phyloP scores from a whole-genome alignment of 2,329 filamentous ascomycete genomes.

The Coniella lustricola region DNA sequence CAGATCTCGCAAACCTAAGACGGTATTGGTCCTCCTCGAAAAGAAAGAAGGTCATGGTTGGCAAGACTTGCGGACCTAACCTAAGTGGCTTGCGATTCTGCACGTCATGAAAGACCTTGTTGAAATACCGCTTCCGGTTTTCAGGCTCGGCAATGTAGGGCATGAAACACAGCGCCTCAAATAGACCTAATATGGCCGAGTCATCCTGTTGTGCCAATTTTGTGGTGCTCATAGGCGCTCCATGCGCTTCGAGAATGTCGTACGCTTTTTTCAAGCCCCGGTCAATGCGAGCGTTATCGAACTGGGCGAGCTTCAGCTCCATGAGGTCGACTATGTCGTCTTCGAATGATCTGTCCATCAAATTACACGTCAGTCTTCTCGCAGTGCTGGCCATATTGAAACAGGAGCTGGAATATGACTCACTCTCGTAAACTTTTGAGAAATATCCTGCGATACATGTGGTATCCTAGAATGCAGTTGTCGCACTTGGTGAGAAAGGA shows the following conservation, averaged over 20 bases:
- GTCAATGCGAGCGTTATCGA: slow-evolving; percentile 28
- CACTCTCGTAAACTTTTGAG: slow-evolving; percentile 57
- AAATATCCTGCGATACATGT: slow-evolving; percentile 58
- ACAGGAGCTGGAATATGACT: slow-evolving; percentile 18
- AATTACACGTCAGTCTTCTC: background rate
- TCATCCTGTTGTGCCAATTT: slow-evolving; percentile 42
- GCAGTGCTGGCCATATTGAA: background rate
- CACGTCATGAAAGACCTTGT: slow-evolving; percentile 74
- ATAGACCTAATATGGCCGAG: slow-evolving; percentile 69
- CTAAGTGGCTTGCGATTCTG: slow-evolving; percentile 74
- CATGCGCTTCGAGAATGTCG: slow-evolving; percentile 34
- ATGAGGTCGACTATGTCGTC: slow-evolving; percentile 31
- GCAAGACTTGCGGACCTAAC: slow-evolving; percentile 63
- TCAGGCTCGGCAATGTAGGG: slow-evolving; percentile 59
- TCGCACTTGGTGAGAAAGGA: slow-evolving; percentile 57
- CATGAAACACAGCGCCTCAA: slow-evolving; percentile 81
- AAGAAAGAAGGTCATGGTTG: slow-evolving; percentile 77
- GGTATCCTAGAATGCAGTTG: slow-evolving; percentile 66
- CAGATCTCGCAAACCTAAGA: slow-evolving; percentile 58
- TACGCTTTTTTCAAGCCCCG: slow-evolving; percentile 42
- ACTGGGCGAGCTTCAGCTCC: slow-evolving; percentile 33
- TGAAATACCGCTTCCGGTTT: slow-evolving; percentile 53
- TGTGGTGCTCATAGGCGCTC: slow-evolving; percentile 39
- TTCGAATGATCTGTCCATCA: slow-evolving; percentile 27
- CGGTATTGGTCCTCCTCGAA: slow-evolving; percentile 64